These are phyloP conservation scores for Colletotrichum orchidophilum DNA, from an alignment of 2,329 filamentous ascomycete species.

Conservation along the genomic window DNA sequence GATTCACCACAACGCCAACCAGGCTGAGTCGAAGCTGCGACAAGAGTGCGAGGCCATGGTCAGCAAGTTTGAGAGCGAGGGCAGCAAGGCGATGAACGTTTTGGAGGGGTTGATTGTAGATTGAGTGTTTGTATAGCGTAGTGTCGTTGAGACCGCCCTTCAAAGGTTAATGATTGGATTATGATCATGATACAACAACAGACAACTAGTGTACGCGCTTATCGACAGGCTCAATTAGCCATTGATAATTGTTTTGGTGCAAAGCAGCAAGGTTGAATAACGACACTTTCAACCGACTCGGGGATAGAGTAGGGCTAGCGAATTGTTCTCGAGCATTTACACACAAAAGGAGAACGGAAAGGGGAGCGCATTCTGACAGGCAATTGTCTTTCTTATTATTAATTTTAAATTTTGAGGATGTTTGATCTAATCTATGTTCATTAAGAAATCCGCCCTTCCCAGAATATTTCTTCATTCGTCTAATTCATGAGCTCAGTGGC, in stretches of 20 bases:
- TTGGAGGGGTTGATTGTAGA: constrained; percentile 77
- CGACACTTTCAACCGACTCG: not conserved
- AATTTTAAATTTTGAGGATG: constrained; percentile 22
- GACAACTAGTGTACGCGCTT: not conserved
- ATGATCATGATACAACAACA: constrained; percentile 21
- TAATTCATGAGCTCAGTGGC: constrained; percentile 16
- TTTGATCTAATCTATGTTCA: constrained; percentile 24
- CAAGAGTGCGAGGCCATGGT: constrained; percentile 87
- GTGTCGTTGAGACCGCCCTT: constrained; percentile 3
- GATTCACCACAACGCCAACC: constrained; percentile 82
- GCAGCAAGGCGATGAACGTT: constrained; percentile 77
- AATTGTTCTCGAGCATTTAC: not conserved
- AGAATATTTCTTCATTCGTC: not conserved
- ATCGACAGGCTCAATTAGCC: not conserved
- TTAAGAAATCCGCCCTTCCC: constrained; percentile 17
- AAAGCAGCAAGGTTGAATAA: not conserved
- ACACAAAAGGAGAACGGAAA: not conserved
- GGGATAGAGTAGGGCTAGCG: not conserved
- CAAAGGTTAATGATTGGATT: constrained; percentile 15
- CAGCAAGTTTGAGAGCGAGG: constrained; percentile 83
- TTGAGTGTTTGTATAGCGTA: constrained; percentile 38
- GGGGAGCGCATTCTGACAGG: constrained; percentile 10
- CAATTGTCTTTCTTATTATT: constrained; percentile 25
- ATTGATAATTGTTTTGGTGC: not conserved
- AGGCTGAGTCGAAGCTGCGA: constrained; percentile 82